Evolutionary conservation across 805 yeast genomes (phyloP), one percentile per base, ranked within the genome.

Genomic region (Myxozyma udenii): DNA sequence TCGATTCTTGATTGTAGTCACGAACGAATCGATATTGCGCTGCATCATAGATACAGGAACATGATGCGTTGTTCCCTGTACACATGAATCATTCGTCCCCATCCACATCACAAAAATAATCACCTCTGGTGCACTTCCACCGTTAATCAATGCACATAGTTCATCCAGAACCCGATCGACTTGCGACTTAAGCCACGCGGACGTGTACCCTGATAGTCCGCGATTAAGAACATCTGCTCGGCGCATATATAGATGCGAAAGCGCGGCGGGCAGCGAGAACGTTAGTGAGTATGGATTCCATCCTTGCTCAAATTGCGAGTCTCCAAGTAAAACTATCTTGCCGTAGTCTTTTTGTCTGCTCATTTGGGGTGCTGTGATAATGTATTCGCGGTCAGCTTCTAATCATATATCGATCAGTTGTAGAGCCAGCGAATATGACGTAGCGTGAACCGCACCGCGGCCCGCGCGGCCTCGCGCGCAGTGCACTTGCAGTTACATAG

Each of bases 251-350:
- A 32, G 47, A 58, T 26, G 39, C 32, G 32, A 44, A 16, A 58
- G 44, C 6, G 53, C 61, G 6, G 68, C 64, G 3, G 66, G 59
- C 6, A 57, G 62, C n/a, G 54, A 46, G 38, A 52, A 55, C 2
- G 30, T 55, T 2, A 41, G 41, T 9, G 33, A 28, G 14, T 33
- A 41, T 3, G 46, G 60, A n/a, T 50, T 38, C 38, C 52, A 55
- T 6, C 55, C 48, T 3, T 49, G 41, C 30, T 55, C 67, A 4
- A 44, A 61, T 12, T 53, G 73, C 14, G 70, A 68, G 50, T 74
- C 28, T 50, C 74, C 72, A 3, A 49, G 76, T 9, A 58, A 57
- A 1, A 64, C 77, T 30, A 64, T 71, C 9, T 83, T 83, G 6
- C 48, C 77, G 18, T 58, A 66, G 26, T 36, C 42, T 41, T 21